These are phyloP conservation scores for Panaeolus papilionaceus DNA, from an alignment of 768 basidiomycete species.

Conservation along the genomic window DNA sequence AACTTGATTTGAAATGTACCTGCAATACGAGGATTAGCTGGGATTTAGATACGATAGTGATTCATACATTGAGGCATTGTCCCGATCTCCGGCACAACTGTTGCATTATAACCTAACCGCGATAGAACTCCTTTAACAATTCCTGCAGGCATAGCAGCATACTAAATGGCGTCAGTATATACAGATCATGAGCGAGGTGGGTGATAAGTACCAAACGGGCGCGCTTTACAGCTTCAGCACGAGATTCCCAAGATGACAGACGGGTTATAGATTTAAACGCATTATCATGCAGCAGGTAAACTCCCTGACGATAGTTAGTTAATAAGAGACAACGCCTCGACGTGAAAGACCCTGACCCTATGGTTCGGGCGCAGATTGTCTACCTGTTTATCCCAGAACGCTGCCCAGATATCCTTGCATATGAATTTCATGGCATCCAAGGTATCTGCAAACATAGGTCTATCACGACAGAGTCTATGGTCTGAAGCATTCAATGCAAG, in stretches of 20 bases:
- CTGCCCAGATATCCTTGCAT: conserved; percentile 95
- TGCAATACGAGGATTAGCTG: conserved; percentile 33
- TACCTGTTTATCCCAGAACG: conserved; percentile 94
- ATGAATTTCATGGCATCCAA: conserved; percentile 94
- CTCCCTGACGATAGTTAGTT: conserved; percentile 58
- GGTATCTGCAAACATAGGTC: conserved; percentile 78
- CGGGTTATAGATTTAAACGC: conserved; percentile 85
- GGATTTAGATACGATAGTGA: conserved; percentile 12
- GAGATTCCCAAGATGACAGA: conserved; percentile 81
- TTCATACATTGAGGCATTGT: conserved; percentile 83
- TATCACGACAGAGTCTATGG: conserved; percentile 75
- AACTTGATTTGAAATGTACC: conserved; percentile 88
- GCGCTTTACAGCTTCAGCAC: conserved; percentile 71
- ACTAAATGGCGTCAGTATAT: conserved; percentile 47
- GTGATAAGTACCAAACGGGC: conserved; percentile 63
- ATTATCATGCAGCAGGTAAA: conserved; percentile 94
- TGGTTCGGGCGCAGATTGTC: conserved; percentile 96
- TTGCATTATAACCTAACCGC: conserved; percentile 77
- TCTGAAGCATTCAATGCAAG: conserved; percentile 20
- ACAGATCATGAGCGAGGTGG: no score
- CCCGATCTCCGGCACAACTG: conserved; percentile 79
- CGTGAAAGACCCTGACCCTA: conserved; percentile 57
- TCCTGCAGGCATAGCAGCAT: conserved; percentile 82
- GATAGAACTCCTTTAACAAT: conserved; percentile 84
- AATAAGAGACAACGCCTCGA: neutral